Evolutionary conservation across 805 yeast genomes (phyloP).

Genomic region (Teunomyces tritomae): DNA sequence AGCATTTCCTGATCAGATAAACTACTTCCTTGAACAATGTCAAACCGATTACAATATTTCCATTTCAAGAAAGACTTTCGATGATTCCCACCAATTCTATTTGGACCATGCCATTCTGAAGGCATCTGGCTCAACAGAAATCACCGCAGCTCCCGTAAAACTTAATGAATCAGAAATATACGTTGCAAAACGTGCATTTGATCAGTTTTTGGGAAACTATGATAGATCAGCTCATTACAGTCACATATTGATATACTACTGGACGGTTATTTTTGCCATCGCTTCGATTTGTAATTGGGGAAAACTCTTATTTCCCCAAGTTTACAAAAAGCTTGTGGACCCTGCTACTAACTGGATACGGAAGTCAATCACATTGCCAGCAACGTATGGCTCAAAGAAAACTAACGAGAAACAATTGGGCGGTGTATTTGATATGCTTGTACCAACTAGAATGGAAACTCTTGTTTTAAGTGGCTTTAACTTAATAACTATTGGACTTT

Average conservation of each 20-base stretch:
- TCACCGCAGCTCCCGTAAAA: slow-evolving; percentile 19
- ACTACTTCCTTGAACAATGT: slow-evolving; percentile 26
- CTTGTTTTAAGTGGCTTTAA: slow-evolving; percentile 7
- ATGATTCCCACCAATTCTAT: slow-evolving; percentile 15
- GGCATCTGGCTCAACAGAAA: neutral
- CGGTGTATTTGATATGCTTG: slow-evolving; percentile 26
- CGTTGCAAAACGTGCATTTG: slow-evolving; percentile 26
- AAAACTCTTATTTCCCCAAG: slow-evolving; percentile 24
- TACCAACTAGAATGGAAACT: slow-evolving; percentile 14
- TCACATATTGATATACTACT: slow-evolving; percentile 25
- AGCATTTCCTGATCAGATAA: slow-evolving; percentile 23
- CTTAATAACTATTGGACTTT: slow-evolving; percentile 5
- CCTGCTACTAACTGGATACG: slow-evolving; percentile 32
- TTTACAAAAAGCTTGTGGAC: slow-evolving; percentile 19
- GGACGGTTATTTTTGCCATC: slow-evolving; percentile 26
- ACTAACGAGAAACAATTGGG: slow-evolving; percentile 24
- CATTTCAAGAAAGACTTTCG: slow-evolving; percentile 21
- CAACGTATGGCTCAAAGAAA: slow-evolving; percentile 26
- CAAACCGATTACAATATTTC: slow-evolving; percentile 14
- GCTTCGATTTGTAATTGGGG: slow-evolving; percentile 34
- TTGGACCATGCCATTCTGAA: slow-evolving; percentile 3
- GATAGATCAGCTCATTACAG: slow-evolving; percentile 39
- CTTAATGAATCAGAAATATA: slow-evolving; percentile 19
- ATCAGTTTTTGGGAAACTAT: slow-evolving; percentile 40
- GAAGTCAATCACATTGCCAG: slow-evolving; percentile 38